Base-by-base conservation (phyloP, 2,329 filamentous ascomycete genomes). In the Aspergillus ochraceus region DNA sequence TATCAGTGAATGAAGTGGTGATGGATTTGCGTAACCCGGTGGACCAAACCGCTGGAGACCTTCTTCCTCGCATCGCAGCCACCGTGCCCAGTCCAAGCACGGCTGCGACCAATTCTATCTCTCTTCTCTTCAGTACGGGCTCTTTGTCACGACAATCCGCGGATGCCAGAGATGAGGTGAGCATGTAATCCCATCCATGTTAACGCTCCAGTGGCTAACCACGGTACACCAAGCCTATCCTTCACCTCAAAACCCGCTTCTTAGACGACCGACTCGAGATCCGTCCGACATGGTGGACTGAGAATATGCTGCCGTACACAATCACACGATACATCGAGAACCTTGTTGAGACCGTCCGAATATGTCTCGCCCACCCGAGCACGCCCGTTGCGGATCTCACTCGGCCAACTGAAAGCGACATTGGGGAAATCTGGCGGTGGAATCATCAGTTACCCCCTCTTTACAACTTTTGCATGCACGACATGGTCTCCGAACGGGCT, bases 391-490 rank as follows among this genome's bases (percentile, higher is more conserved):
- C 74, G 58, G 62, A 72, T 17, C 70, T 65, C 47, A 63, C 80
- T 42, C 64, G 66, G 1, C 75, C 75, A 10, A 71, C 70, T 5
- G 49, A 52, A 12, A 58, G 69, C n/a, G 81, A 83, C 57, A 65
- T 81, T 4, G 66, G 76, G 17, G 70, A 79, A 22, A 75, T 83
- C 49, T 83, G 82, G 81, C 67, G 68, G 3, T 82, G 80, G 79
- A 83, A 83, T 50, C 69, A 78, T 29, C 60, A 72, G 2, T 61
- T 83, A 2, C 80, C 80, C 20, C 76, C 78, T 2, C 73, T 74
- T 1, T 71, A 78, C 55, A 69, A 75, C 39, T 76, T 74, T 45
- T 82, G 80, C 66, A 81, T 81, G 73, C 80, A 83, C 60, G 78
- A 81, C 1, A 73, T 81, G 57, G 69, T 84, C 17, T 68, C 76